A percentile compares a stretch with the other conserved stretches of the same genome.
Conservation (phyloP, 1,139 yeast genomes). For the Zygosaccharomyces pseudobailii region DNA sequence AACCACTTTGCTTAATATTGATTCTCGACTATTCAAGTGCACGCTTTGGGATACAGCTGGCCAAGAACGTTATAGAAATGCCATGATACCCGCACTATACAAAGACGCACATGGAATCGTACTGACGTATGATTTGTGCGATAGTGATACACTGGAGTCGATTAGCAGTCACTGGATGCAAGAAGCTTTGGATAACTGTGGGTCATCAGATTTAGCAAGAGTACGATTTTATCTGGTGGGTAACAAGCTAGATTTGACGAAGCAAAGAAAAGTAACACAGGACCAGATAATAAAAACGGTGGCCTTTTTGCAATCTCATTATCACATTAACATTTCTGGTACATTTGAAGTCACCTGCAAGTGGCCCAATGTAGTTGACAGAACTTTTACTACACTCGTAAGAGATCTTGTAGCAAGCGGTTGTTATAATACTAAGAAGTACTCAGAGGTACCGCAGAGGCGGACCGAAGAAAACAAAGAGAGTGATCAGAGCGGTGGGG, state of each 20-base stretch:
- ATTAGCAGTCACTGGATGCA: conserved; percentile 43
- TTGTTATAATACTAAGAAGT: conserved; percentile 26
- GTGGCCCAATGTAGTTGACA: conserved; percentile 31
- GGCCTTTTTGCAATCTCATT: conserved; percentile 20
- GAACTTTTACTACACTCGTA: conserved; percentile 28
- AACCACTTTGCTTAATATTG: conserved; percentile 56
- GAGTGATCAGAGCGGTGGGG: not conserved
- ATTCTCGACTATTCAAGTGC: conserved; percentile 51
- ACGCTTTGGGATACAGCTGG: conserved; percentile 61
- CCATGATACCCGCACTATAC: conserved; percentile 55
- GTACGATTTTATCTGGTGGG: conserved; percentile 41
- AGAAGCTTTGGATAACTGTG: conserved; percentile 37
- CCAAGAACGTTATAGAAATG: conserved; percentile 53
- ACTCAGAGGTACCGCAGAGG: not conserved
- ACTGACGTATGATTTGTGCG: conserved; percentile 58
- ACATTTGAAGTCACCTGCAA: conserved; percentile 35
- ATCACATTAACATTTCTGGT: conserved; percentile 28
- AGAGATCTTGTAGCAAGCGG: conserved; percentile 31
- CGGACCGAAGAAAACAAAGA: not conserved
- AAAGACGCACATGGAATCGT: conserved; percentile 62
- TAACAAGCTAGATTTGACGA: conserved; percentile 38
- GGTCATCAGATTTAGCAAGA: conserved; percentile 23
- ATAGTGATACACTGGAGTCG: conserved; percentile 47
- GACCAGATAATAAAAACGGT: conserved; percentile 28
- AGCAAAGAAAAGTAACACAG: conserved; percentile 31